Conservation (phyloP, 805 yeast genomes). For the Kodamaea laetipori region DNA sequence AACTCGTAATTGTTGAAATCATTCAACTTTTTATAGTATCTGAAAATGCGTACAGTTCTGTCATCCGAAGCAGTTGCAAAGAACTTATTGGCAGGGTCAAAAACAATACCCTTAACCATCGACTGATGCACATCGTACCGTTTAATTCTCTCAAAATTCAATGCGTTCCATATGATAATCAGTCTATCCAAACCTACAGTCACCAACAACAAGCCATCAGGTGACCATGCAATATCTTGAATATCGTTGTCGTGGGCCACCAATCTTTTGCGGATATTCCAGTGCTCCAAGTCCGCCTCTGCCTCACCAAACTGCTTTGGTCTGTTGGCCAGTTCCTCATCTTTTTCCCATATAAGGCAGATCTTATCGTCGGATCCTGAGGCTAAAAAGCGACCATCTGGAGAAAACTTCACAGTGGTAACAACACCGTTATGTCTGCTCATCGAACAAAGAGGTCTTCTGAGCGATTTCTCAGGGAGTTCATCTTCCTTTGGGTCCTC, state of each 20-base stretch:
- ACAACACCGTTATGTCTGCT: slow-evolving; percentile 96
- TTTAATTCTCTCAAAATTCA: slow-evolving; percentile 85
- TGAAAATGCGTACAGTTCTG: slow-evolving; percentile 81
- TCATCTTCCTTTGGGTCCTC: slow-evolving; percentile 12
- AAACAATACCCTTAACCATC: slow-evolving; percentile 93
- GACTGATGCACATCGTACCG: slow-evolving; percentile 92
- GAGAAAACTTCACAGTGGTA: slow-evolving; percentile 89
- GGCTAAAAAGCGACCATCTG: slow-evolving; percentile 87
- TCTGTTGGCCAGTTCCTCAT: slow-evolving; percentile 62
- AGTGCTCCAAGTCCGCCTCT: slow-evolving; percentile 77
- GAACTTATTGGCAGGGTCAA: slow-evolving; percentile 97
- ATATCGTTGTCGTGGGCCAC: slow-evolving; percentile 98
- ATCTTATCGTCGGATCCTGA: slow-evolving; percentile 96
- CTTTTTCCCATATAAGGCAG: slow-evolving; percentile 89
- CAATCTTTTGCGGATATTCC: slow-evolving; percentile 89
- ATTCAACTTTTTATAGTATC: slow-evolving; percentile 68
- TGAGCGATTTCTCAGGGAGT: slow-evolving; percentile 26
- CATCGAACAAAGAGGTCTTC: slow-evolving; percentile 81
- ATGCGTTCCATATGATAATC: slow-evolving; percentile 90
- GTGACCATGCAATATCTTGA: slow-evolving; percentile 98
- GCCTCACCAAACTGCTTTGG: slow-evolving; percentile 67
- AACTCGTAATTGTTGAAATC: slow-evolving; percentile 70
- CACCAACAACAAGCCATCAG: slow-evolving; percentile 86
- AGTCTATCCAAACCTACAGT: slow-evolving; percentile 94
- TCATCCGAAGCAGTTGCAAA: slow-evolving; percentile 98